Base-by-base conservation (phyloP, 192 early-diverging fungal genomes). In the Allomyces macrogynus region DNA sequence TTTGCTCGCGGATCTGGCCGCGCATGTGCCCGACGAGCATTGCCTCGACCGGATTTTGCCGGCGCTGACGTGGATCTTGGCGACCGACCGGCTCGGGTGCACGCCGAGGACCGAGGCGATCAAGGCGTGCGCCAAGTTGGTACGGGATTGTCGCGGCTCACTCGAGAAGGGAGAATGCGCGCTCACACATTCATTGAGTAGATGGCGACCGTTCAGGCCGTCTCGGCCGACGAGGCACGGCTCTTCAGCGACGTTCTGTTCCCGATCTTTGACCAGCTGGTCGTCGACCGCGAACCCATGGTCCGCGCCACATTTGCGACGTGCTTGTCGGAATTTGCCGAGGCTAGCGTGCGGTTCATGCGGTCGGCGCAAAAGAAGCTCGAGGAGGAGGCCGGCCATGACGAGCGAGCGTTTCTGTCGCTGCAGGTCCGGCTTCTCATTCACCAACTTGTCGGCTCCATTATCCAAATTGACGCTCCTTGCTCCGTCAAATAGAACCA, bases 181-280 rank as follows among this genome's bases (percentile, higher is more conserved):
- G 32, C 32, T 40, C 32, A 40, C 32, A 0, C 32, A 8, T 7
- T 7, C 32, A 7, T 0, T 8, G 32, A 7, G 8, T 40, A 40
- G 32, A 40, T 40, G 32, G 32, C 32, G 7, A 84, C 80, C 62
- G 81, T 95, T 25, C 81, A 87, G 27, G 81, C 77, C 1, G 77
- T 95, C 22, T 85, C 89, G 27, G 80, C 88, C 0, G 81, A 83
- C 49, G 90, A 95, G 70, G 87, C 85, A 43, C 84, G 82, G 18
- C 85, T 97, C 12, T 97, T 95, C 64, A 87, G 86, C 27, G 94
- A 95, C 66, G 95, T 93, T 66, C 81, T 97, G 24, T 73, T 92
- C 16, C 91, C 91, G 10, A 77, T 78, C 23, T 65, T 95, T 26
- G 82, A 84, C 61, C 70, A 76, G 25, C 82, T 93, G 66, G 71